Percentiles rank a stretch among this genome's conserved stretches.
These are phyloP conservation scores for Climacium dendroides DNA, from an alignment of 225 moss, liverwort and hornwort species.

Conservation along the genomic window DNA sequence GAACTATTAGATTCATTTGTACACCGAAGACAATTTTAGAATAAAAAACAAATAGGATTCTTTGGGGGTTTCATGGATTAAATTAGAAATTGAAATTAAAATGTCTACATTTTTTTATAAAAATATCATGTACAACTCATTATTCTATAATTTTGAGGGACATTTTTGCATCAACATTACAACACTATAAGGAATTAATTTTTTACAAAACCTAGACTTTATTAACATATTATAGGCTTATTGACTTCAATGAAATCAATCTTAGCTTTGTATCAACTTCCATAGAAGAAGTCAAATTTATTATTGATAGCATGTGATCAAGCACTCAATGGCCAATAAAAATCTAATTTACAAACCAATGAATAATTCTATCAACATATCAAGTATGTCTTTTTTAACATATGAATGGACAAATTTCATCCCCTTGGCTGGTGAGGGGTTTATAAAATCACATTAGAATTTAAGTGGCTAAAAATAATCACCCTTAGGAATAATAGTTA, in stretches of 20 bases:
- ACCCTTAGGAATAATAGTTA: fast-evolving
- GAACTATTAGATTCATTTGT: not conserved
- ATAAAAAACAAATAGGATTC: not conserved
- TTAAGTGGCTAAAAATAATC: not conserved
- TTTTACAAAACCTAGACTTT: no score
- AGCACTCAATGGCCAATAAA: not conserved
- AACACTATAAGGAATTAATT: no score
- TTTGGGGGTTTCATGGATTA: no score
- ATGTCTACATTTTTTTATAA: no score
- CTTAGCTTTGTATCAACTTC: not conserved
- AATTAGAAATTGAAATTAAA: no score
- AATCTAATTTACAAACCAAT: not conserved
- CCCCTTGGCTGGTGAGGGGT: not conserved
- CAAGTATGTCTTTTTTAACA: not conserved
- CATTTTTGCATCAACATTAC: no score
- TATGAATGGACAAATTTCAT: not conserved
- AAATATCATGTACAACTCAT: no score
- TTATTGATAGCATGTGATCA: no score
- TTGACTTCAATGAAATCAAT: not conserved
- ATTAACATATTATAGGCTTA: not conserved
- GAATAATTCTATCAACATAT: not conserved
- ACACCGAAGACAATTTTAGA: not conserved
- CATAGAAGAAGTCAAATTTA: not conserved
- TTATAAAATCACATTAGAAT: not conserved
- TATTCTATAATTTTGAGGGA: no score